Conservation (phyloP, 2,329 filamentous ascomycete genomes). For the Macrophomina phaseolina region DNA sequence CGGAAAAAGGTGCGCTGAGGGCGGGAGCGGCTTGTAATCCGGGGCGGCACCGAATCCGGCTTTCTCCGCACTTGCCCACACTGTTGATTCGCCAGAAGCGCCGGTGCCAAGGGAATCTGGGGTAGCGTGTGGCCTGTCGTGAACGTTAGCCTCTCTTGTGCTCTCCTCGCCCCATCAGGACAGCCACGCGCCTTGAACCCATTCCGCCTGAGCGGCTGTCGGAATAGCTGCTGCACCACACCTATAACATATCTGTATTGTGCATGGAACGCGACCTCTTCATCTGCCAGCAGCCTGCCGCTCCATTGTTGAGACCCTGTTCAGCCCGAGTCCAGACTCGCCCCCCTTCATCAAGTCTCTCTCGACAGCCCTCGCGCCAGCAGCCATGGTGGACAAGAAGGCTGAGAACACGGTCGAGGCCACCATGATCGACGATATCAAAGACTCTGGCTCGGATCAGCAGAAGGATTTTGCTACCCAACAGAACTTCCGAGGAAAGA, state of each 20-base stretch:
- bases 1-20: slow-evolving; percentile 12
- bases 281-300: slow-evolving; percentile 1
- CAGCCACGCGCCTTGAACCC: not conserved
- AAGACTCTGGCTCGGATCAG: not conserved
- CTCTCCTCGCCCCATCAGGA: not conserved
- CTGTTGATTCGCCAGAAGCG: slow-evolving; percentile 10
- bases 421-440: slow-evolving; percentile 21
- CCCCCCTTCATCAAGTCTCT: not conserved
- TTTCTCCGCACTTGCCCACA: slow-evolving; percentile 15
- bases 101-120: slow-evolving; percentile 19
- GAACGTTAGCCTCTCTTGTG: not conserved
- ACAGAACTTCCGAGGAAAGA: slow-evolving; percentile 12
- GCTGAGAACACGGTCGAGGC: slow-evolving; percentile 1
- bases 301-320: not conserved
- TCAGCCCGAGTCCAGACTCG: not conserved
- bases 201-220: not conserved
- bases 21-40: slow-evolving; percentile 4
- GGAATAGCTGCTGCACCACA: not conserved
- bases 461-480: not conserved
- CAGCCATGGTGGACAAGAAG: slow-evolving; percentile 19
- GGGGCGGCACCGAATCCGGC: slow-evolving; percentile 1
- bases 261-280: not conserved
- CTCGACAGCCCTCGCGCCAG: too few species aligned
- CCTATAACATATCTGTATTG: slow-evolving; percentile 12
- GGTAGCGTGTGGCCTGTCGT: slow-evolving; percentile 1